phyloP scores from a whole-genome alignment of 345 rosid genomes.

The Acer saccharum region DNA sequence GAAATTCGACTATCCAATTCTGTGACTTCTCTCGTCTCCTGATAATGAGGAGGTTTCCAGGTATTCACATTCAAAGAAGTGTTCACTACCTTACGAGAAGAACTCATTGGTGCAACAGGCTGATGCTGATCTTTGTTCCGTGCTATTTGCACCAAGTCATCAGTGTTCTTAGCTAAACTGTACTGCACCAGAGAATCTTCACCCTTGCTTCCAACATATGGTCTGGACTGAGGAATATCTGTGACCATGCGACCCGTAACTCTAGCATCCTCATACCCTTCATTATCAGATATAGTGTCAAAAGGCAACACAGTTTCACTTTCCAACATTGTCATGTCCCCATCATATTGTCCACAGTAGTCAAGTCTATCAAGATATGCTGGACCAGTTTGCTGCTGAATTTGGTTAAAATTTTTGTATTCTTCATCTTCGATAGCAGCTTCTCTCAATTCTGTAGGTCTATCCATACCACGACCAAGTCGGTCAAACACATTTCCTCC shows the following conservation, averaged over 20 bases:
- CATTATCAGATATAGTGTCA: conserved; percentile 47
- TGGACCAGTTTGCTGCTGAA: conserved; percentile 29
- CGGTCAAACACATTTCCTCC: conserved; percentile 91
- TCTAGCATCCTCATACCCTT: conserved; percentile 45
- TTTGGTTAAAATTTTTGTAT: conserved; percentile 36
- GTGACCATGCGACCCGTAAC: conserved; percentile 27
- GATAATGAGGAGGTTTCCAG: conserved; percentile 53
- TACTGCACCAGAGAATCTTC: conserved; percentile 45
- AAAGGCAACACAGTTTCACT: conserved; percentile 46
- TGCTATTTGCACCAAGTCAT: conserved; percentile 35
- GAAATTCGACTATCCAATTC: conserved; percentile 45
- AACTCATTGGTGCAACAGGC: conserved; percentile 36
- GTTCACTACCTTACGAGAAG: conserved; percentile 42
- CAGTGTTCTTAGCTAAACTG: conserved; percentile 34
- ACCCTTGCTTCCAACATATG: conserved; percentile 43
- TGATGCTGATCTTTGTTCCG: conserved; percentile 36
- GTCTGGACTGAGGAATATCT: conserved; percentile 34
- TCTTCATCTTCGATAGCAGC: conserved; percentile 45
- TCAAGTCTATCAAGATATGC: conserved; percentile 43
- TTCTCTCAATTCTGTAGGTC: conserved; percentile 35
- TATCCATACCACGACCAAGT: conserved; percentile 56
- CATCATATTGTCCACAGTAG: conserved; percentile 37
- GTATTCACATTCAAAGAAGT: conserved; percentile 50
- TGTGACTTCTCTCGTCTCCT: conserved; percentile 45
- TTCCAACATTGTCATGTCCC: conserved; percentile 36